Evolutionary conservation across 108 stramenopile species (phyloP).

Genomic region (Craspedostauros australis): DNA sequence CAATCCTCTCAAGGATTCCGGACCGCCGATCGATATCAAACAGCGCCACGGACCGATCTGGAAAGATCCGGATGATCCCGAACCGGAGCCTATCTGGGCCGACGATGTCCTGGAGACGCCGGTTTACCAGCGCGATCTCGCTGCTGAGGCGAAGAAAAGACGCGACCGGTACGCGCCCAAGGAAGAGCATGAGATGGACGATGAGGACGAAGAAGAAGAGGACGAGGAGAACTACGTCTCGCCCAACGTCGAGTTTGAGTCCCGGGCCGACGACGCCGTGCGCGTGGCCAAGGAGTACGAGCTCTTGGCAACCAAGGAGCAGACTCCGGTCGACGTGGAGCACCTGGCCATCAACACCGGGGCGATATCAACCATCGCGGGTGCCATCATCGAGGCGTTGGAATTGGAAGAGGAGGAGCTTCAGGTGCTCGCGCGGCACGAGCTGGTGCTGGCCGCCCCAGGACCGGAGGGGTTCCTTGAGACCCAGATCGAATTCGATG

Average conservation of each 20-base stretch:
- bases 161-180: conserved; percentile 3
- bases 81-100: conserved; percentile 29
- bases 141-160: conserved; percentile 14
- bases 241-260: conserved; percentile 16
- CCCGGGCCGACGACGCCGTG: conserved; percentile 26
- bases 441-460: conserved; percentile 64
- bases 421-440: conserved; percentile 60
- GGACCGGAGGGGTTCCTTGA: conserved; percentile 51
- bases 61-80: conserved; percentile 58
- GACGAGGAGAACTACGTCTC: conserved; percentile 32
- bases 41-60: conserved; percentile 27
- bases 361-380: conserved; percentile 51
- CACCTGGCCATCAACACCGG: conserved; percentile 41
- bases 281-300: conserved; percentile 18
- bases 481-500: conserved; percentile 75
- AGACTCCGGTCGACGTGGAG: conserved; percentile 12
- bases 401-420: conserved; percentile 55
- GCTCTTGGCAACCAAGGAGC: conserved; percentile 1
- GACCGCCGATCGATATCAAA: conserved; percentile 50
- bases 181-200: conserved; percentile 26
- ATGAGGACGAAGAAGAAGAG: conserved; percentile 44
- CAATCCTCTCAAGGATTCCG: conserved; percentile 26
- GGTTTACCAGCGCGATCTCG: conserved; percentile 40
- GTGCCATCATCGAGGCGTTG: conserved; percentile 55
- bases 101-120: conserved; percentile 37